phyloP scores from a whole-genome alignment of 2,329 filamentous ascomycete genomes.

The Nothophaeocryptopus gaeumannii region DNA sequence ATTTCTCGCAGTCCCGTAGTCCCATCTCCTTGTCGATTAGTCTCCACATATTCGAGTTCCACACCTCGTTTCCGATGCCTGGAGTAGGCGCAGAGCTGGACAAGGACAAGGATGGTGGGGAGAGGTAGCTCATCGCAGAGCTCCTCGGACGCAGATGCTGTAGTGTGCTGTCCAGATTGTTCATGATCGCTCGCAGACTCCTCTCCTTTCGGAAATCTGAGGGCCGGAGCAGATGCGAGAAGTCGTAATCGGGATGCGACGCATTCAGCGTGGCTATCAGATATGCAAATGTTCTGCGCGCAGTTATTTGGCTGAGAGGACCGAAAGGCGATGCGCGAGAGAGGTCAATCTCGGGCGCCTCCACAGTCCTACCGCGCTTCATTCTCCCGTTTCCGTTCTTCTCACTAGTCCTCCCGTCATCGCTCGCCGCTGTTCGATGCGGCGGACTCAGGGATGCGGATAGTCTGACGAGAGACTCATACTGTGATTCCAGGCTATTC shows the following conservation, averaged over 20 bases:
- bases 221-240: constrained; percentile 85
- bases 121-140: constrained; percentile 26
- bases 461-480: constrained; percentile 81
- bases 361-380: constrained; percentile 29
- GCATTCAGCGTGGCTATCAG: constrained; percentile 95
- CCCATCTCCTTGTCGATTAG: constrained; percentile 93
- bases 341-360: constrained; percentile 55
- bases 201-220: constrained; percentile 86
- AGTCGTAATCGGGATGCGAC: constrained; percentile 94
- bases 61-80: constrained; percentile 46
- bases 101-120: constrained; percentile 23
- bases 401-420: constrained; percentile 24
- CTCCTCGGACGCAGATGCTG: constrained; percentile 71
- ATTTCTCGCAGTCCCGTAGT: constrained; percentile 81
- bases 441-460: constrained; percentile 85
- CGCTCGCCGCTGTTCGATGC: constrained; percentile 43
- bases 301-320: constrained; percentile 79
- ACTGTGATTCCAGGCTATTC: constrained; percentile 82
- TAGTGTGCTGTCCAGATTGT: constrained; percentile 80
- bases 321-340: constrained; percentile 90
- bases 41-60: constrained; percentile 89
- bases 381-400: constrained; percentile 34
- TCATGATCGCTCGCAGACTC: constrained; percentile 76
- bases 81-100: constrained; percentile 28
- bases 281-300: constrained; percentile 90